phyloP scores from a whole-genome alignment of 495 filamentous ascomycete species.

The Podospora anserina region DNA sequence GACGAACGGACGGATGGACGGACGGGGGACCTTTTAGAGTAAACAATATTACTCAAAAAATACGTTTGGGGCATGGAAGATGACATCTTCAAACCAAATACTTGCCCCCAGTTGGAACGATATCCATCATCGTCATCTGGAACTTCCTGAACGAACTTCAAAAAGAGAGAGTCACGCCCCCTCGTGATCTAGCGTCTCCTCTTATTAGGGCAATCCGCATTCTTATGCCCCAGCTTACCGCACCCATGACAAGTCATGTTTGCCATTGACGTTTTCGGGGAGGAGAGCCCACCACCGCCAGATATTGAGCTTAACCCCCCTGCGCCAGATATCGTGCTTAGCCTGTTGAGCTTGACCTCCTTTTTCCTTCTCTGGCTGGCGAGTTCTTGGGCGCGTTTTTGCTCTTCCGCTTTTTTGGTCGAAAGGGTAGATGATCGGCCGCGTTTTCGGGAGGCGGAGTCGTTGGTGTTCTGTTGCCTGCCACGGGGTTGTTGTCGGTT shows the following conservation, averaged over 20 bases:
- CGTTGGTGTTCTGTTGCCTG: constrained; percentile 12
- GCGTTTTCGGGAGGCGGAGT: constrained; percentile 19
- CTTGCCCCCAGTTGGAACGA: no score
- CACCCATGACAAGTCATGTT: constrained; percentile 28
- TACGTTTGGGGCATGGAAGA: no score
- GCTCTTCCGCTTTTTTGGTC: constrained; percentile 37
- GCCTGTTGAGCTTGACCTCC: constrained; percentile 55
- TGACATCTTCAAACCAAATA: no score
- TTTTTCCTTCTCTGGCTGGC: constrained; percentile 54
- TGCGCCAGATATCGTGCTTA: constrained; percentile 47
- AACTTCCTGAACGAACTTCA: no score
- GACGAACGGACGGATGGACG: no score
- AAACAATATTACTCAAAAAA: no score
- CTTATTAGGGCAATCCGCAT: constrained; percentile 30
- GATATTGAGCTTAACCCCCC: constrained; percentile 50
- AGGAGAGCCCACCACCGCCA: constrained; percentile 23
- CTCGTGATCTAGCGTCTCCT: constrained; percentile 23
- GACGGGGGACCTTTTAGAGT: no score
- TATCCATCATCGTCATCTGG: no score
- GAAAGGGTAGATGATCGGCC: constrained; percentile 25
- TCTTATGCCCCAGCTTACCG: constrained; percentile 30
- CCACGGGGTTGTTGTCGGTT: constrained; percentile 20
- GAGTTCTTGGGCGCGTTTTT: constrained; percentile 42
- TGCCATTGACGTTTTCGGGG: background rate
- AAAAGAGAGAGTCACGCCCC: background rate